Evolutionary conservation across 2,329 filamentous ascomycete species (phyloP), one percentile per base, ranked within the genome.

Genomic region (Rachicladosporium sp.): DNA sequence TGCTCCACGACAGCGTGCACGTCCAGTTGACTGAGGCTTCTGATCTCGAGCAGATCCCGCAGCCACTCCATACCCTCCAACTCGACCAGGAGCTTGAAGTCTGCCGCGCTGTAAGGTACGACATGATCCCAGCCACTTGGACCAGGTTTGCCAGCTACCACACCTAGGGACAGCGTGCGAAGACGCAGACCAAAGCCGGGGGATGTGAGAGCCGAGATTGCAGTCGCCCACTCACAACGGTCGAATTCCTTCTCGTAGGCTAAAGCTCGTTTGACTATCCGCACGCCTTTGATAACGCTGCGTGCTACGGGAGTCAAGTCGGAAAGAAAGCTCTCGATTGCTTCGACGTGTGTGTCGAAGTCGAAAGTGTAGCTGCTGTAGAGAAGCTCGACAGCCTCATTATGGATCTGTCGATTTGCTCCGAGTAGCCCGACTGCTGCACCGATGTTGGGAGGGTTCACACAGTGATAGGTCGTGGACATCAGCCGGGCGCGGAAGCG

Each of bases 321-420:
- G 23, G 62, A 60, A 31, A 80, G 61, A 52, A 80, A 80, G 0
- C 75, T 73, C 1, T 70, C 65, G 4, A 76, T 65, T 10, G 75
- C 73, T 55, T 80, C 76, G 46, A 80, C 63, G 55, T 74, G 66
- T 36, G 66, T 65, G 44, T 69, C 70, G 53, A 80, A 80, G 49
- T 72, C 68, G 53, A 80, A 79, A 1, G 62, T 61, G 52, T 77
- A 72, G 40, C 55, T 60, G 6, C 61, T 63, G 55, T 80, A 80
- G 3, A 80, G 60, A 10, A 74, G 53, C 42, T 70, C 64, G 3
- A 69, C 60, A 10, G 71, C 69, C 53, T 80, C 76, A 43, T 64
- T 60, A 53, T 78, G 64, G 36, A 77, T 61, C 39, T 63, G 62
- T 31, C 62, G 61, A 43, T 53, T 57, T 2, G 48, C 45, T n/a